phyloP scores from a whole-genome alignment of 768 basidiomycete species.

The Ramaria sp. region DNA sequence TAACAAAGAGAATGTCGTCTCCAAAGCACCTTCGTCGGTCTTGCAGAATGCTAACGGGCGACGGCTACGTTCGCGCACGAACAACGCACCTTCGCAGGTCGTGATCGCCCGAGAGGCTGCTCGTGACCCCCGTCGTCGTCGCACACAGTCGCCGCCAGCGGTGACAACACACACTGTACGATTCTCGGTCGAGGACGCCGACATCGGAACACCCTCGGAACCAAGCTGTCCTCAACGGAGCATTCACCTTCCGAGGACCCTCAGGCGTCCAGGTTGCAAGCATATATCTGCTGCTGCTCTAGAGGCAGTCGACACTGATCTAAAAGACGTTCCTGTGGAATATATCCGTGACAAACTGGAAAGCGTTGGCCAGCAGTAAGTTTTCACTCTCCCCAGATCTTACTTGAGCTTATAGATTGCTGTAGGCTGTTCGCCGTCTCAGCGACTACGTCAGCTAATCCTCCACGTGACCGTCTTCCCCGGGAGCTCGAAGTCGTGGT shows the following conservation, averaged over 20 bases:
- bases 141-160: background rate
- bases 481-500: slow-evolving; percentile 21
- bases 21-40: background rate
- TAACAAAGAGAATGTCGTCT: slow-evolving; percentile 1
- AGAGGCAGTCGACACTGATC: slow-evolving; percentile 38
- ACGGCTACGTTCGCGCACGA: background rate
- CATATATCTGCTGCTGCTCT: slow-evolving; percentile 49
- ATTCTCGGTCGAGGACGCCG: background rate
- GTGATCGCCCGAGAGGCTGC: background rate
- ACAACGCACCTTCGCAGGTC: background rate
- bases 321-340: slow-evolving; percentile 45
- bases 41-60: background rate
- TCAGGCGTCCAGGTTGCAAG: slow-evolving; percentile 48
- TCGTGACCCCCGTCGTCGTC: background rate
- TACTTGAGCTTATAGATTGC: background rate
- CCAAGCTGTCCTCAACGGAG: background rate
- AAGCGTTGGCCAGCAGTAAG: slow-evolving; percentile 35
- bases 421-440: slow-evolving; percentile 2
- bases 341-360: slow-evolving; percentile 49
- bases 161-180: background rate
- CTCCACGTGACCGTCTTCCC: slow-evolving; percentile 15
- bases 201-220: background rate
- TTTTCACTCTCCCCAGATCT: background rate
- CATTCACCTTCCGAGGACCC: slow-evolving; percentile 47
- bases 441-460: background rate